These are phyloP conservation scores for Juncus inflexus DNA, from an alignment of 176 grass and related monocot genomes.

Conservation along the genomic window DNA sequence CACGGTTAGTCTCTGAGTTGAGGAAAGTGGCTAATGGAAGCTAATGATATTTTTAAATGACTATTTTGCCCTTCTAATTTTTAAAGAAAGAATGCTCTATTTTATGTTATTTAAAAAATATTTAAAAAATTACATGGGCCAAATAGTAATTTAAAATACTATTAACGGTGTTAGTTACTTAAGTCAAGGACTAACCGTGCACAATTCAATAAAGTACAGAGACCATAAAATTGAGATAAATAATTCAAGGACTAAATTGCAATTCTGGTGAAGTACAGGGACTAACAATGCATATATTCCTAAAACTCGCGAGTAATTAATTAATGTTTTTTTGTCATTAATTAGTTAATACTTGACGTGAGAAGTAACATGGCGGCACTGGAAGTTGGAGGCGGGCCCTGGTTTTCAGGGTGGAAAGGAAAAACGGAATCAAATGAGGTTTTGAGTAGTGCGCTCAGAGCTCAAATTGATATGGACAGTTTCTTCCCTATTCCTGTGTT, in stretches of 20 bases:
- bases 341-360: conserved; percentile 68
- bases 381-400: conserved; percentile 86
- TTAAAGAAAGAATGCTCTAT: too few species aligned
- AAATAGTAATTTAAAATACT: too few species aligned
- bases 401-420: conserved; percentile 82
- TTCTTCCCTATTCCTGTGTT: conserved; percentile 61
- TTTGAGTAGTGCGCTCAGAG: conserved; percentile 41
- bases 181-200: neutral
- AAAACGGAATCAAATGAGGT: conserved; percentile 36
- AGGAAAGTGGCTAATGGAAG: too few species aligned
- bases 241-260: too few species aligned
- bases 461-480: conserved; percentile 54
- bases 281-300: neutral
- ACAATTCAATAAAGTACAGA: too few species aligned
- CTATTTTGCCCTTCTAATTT: too few species aligned
- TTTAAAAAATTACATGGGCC: too few species aligned
- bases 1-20: too few species aligned
- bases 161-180: neutral
- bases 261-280: too few species aligned
- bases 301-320: neutral
- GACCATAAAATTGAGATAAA: too few species aligned
- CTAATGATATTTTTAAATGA: too few species aligned
- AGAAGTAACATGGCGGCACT: conserved; percentile 82
- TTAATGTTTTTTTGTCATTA: conserved; percentile 7
- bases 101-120: too few species aligned